Base-by-base conservation (phyloP, 2,329 filamentous ascomycete genomes). In the Neopestalotiopsis sp. region DNA sequence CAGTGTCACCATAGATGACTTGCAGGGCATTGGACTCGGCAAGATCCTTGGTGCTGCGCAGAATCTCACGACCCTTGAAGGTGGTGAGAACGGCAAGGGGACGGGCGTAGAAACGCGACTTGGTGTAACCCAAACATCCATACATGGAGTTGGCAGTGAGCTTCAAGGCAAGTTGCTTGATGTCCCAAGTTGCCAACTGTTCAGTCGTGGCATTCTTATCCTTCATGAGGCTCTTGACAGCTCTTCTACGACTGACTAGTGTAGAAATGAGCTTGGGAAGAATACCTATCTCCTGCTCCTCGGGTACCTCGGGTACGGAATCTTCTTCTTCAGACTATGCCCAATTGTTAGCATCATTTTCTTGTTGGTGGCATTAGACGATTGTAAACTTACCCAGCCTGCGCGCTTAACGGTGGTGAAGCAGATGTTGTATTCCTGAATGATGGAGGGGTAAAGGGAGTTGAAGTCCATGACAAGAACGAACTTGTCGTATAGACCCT, bases 391-490 rank as follows among this genome's bases (percentile, higher is more conserved):
- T 87, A 94, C 92, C 74, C 91, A 83, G 70, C 88, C 85, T 56
- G 88, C 86, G 74, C 96, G 88, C 71, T 98, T 93, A 6, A 99
- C 94, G 0, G 97, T 99, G 2, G 96, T 99, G 82, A 99, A 99
- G 85, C 97, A 99, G 74, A 99, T 99, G 81, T 99, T 99, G 84
- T 91, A 99, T 86, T 99, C 97, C 78, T 99, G 97, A 71, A 99
- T 99, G 77, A 99, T 98, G 78, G 94, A 98, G 40, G 96, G 96
- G 76, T 99, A 99, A 71, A 99, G 86, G 75, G 95, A 98, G 87
- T 99, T 99, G 86, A 99, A 99, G 85, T 99, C 96, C 97, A 99
- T 99, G 81, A 99, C 97, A 68, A 99, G 88, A 67, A 99, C 93
- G 80, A 97, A 98, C 82, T 97, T 97, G 87, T 99, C 96, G 78